Percentiles rank a stretch among this genome's conserved stretches.
Conservation (phyloP, 495 filamentous ascomycete species). For the Penicillium macrosclerotiorum region DNA sequence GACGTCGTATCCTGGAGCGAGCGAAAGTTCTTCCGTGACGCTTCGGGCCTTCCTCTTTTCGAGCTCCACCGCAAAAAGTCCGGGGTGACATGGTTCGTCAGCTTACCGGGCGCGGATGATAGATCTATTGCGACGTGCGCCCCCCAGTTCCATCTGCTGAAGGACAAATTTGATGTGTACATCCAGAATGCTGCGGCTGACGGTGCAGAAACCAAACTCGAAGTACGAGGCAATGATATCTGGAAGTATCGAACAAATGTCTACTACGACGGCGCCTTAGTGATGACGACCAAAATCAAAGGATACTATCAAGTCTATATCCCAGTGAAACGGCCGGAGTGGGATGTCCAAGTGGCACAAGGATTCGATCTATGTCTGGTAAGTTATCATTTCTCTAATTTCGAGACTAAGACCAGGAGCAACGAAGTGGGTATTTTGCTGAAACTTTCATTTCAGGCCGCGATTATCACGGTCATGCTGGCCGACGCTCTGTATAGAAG, state of each 20-base stretch:
- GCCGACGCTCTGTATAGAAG: no score
- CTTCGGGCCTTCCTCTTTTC: slow-evolving; percentile 16
- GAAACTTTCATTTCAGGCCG: no score
- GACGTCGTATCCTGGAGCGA: slow-evolving; percentile 3
- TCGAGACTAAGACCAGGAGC: neutral
- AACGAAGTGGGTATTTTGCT: no score
- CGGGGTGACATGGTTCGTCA: slow-evolving; percentile 18
- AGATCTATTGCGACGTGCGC: slow-evolving; percentile 15
- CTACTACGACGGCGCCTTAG: slow-evolving; percentile 6
- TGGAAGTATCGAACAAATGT: slow-evolving; percentile 18
- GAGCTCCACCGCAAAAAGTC: slow-evolving; percentile 10
- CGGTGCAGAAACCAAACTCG: slow-evolving; percentile 11
- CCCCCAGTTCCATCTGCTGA: slow-evolving; percentile 8
- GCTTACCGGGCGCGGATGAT: slow-evolving; percentile 1
- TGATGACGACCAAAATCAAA: slow-evolving; percentile 12
- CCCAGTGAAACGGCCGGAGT: slow-evolving; percentile 5
- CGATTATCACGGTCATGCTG: no score
- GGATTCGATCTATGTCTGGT: slow-evolving; percentile 18
- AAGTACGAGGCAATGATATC: slow-evolving; percentile 18
- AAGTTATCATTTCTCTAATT: slow-evolving; percentile 1
- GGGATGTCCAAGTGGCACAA: slow-evolving; percentile 14
- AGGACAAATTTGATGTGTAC: slow-evolving; percentile 21
- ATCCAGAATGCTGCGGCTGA: slow-evolving; percentile 8
- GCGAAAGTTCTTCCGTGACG: slow-evolving; percentile 11
- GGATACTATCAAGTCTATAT: slow-evolving; percentile 10